phyloP scores from a whole-genome alignment of 2,329 filamentous ascomycete genomes.

The Colletotrichum theobromicola region DNA sequence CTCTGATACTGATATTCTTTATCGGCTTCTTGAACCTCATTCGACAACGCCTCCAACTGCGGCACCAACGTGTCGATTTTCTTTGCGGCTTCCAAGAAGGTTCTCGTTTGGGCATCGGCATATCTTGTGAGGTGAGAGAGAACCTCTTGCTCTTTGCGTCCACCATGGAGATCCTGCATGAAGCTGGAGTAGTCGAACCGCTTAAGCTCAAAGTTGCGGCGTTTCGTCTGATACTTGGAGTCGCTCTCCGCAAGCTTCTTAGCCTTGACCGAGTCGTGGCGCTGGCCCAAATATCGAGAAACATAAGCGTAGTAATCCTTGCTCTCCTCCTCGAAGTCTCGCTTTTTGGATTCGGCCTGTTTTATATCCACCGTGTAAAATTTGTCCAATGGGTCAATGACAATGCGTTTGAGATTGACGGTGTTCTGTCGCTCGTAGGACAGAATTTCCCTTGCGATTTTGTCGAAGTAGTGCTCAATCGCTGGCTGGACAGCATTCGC shows the following conservation, averaged over 20 bases:
- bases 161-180: conserved; percentile 98
- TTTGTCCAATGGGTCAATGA: conserved; percentile 92
- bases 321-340: conserved; percentile 98
- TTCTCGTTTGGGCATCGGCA: conserved; percentile 86
- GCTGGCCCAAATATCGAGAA: conserved; percentile 92
- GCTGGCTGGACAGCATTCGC: conserved; percentile 97
- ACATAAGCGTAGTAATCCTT: conserved; percentile 98
- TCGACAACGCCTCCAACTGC: conserved; percentile 85
- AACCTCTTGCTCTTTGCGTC: conserved; percentile 97
- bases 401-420: conserved; percentile 83
- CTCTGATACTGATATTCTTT: conserved; percentile 97
- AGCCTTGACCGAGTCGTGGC: conserved; percentile 93
- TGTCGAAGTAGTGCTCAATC: conserved; percentile 97
- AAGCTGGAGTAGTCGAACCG: conserved; percentile 99
- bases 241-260: conserved; percentile 97
- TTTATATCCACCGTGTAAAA: conserved; percentile 97
- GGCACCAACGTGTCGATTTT: conserved; percentile 88
- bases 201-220: conserved; percentile 94
- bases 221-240: conserved; percentile 93
- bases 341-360: conserved; percentile 94
- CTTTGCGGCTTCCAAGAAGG: conserved; percentile 82
- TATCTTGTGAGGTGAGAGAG: conserved; percentile 93
- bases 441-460: conserved; percentile 90
- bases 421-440: conserved; percentile 86
- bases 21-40: conserved; percentile 90